Evolutionary conservation across 2,329 filamentous ascomycete species (phyloP), one percentile per base, ranked within the genome.

Genomic region (Penicillium sclerotiorum): DNA sequence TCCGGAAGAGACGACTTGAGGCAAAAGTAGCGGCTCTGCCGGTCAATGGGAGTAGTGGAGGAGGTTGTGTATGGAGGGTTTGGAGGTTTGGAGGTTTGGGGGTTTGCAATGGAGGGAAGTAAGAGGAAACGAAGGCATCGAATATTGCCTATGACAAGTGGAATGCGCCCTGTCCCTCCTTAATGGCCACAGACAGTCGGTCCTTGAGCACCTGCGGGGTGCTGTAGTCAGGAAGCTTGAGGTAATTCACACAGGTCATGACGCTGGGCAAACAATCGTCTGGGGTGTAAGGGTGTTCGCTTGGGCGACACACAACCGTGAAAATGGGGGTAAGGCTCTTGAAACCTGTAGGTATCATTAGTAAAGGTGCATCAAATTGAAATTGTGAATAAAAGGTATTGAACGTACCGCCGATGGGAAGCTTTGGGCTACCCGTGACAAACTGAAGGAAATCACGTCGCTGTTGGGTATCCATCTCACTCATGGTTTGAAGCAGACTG

Each of bases 231-330:
- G 94, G 94, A 66, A 99, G 81, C 75, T 99, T 99, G 64, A 99
- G 84, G 70, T 99, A 99, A 73, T 99, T 99, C 73, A 96, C 94
- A 70, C 95, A 99, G 9, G 95, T 99, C 95, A 99, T 99, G 70
- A 99, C 95, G 69, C 92, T 97, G 11, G 95, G 94, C n/a, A 99
- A 81, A 65, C 97, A 99, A 75, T 99, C 94, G 66, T 99, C 94
- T 4, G 93, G 93, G 3, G 87, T 88, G 70, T 92, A 94, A 1
- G 94, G 94, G 13, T 90, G 85, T 67, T 99, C 94, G 71, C 90
- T 95, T n/a, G 93, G 93, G 73, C 96, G 96, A 80, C 94, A 97
- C 36, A 99, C 94, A 55, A 99, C 94, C 3, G 94, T 99, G 69
- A 99, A 97, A 87, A 97, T 96, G 17, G 94, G 94, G 2, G 91